Conservation (phyloP, 2,329 filamentous ascomycete genomes). For the Sordariomycetes sp. region DNA sequence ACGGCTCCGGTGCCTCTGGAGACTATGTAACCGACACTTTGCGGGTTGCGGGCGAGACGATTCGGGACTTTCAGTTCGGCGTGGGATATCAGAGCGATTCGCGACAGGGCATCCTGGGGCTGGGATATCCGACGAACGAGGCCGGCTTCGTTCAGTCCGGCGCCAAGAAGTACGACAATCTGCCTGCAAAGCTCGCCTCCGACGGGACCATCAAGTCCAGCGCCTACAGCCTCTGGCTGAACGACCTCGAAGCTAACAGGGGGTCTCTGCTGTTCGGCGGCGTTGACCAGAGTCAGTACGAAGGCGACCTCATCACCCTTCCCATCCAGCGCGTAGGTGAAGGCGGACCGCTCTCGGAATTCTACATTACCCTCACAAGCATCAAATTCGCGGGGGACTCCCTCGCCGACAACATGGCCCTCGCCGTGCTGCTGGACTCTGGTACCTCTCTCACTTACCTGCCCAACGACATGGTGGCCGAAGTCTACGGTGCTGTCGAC, state of each 20-base stretch:
- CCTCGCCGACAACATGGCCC: constrained; percentile 35
- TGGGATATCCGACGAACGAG: constrained; percentile 76
- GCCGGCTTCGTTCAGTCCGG: constrained; percentile 55
- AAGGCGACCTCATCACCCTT: constrained; percentile 53
- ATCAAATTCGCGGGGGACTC: constrained; percentile 34
- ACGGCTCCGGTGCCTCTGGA: constrained; percentile 67
- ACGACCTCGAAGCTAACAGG: constrained; percentile 56
- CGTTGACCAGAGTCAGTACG: constrained; percentile 57
- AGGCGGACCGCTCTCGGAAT: constrained; percentile 38
- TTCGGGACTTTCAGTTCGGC: constrained; percentile 60
- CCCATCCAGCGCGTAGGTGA: constrained; percentile 48
- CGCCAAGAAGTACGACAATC: constrained; percentile 52
- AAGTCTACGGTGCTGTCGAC: constrained; percentile 48
- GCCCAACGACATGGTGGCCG: constrained; percentile 41
- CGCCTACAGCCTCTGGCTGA: constrained; percentile 68
- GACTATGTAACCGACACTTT: constrained; percentile 76
- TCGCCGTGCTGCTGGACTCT: constrained; percentile 62
- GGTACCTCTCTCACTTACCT: constrained; percentile 61
- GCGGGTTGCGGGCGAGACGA: constrained; percentile 40
- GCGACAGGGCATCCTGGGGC: constrained; percentile 68
- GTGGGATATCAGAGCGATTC: constrained; percentile 57
- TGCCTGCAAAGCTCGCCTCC: constrained; percentile 56
- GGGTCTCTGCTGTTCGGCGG: constrained; percentile 70
- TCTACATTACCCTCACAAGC: constrained; percentile 60
- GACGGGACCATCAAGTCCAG: constrained; percentile 53